Conservation (phyloP, 1,284 basidiomycete genomes). For the Malassezia caprae region DNA sequence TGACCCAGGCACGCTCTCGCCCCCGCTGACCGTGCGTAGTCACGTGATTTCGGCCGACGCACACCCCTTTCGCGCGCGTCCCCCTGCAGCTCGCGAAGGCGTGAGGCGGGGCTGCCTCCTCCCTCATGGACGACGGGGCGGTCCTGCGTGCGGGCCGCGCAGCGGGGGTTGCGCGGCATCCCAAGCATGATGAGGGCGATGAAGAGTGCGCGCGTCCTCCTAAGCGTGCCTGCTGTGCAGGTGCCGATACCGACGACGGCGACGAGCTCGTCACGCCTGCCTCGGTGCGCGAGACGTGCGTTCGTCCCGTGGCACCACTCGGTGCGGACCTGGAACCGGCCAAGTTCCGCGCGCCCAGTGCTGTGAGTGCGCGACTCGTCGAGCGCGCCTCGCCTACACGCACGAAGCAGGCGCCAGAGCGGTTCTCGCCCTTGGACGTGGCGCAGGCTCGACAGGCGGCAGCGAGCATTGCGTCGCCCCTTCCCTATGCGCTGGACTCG, state of each 20-base stretch:
- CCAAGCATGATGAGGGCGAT: neutral
- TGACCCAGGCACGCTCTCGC: neutral
- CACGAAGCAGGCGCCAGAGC: neutral
- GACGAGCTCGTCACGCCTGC: constrained; percentile 8
- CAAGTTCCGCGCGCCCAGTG: neutral
- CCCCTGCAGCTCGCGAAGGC: neutral
- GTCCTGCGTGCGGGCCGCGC: constrained; percentile 6
- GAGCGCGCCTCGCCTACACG: constrained; percentile 12
- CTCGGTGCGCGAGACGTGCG: constrained; percentile 10
- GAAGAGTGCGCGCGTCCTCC: neutral
- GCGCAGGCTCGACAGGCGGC: neutral
- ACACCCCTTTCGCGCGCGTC: constrained; percentile 1
- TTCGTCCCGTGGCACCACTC: neutral
- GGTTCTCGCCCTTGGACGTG: constrained; percentile 1
- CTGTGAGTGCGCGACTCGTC: neutral
- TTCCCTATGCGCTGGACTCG: neutral
- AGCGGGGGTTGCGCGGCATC: constrained; percentile 1
- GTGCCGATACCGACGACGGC: constrained; percentile 3
- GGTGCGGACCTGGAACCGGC: constrained; percentile 3
- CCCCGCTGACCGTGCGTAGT: neutral
- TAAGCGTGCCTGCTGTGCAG: neutral
- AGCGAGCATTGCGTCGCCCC: neutral
- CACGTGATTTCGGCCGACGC: constrained; percentile 10
- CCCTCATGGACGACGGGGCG: neutral
- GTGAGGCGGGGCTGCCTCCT: neutral